Evolutionary conservation across 2,329 filamentous ascomycete species (phyloP), one percentile per base, ranked within the genome.

Genomic region (Pseudogymnoascus sp.): DNA sequence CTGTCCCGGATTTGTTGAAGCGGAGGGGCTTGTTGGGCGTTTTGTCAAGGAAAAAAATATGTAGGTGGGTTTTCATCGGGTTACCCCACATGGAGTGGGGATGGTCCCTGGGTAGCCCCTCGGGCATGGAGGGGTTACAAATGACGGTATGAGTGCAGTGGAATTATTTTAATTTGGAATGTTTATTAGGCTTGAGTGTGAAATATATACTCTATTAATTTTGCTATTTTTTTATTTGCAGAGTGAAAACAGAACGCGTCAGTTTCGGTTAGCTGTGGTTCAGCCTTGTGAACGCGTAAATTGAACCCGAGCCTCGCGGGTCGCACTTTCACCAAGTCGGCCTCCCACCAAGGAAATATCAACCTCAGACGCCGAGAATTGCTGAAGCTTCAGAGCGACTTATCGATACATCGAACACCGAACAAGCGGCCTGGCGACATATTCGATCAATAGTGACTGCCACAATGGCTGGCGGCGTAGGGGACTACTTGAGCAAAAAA

Each of bases 1-100:
- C 57, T 59, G 57, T 59, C 57, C 57, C 26, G 26, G n/a, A 54
- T 54, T 54, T 54, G 44, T 54, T 54, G 44, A 54, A 54, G 44
- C 44, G 26, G 44, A 33, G 44, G 9, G 7, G 44, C 44, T 54
- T 54, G 44, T 54, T 54, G n/a, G n/a, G n/a, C 26, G 26, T 33
- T 54, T 54, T 33, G 44, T 54, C 3, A 54, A 54, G 9, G 41
- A 31, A 54, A 54, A 47, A 47, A 17, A 17, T 17, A 11, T 11
- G 44, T 31, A 15, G 3, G 44, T 54, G 44, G 44, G 44, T 54
- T 54, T 33, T 54, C n/a, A 33, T 17, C 13, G n/a, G 13, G 8
- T n/a, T 3, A 54, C 44, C 44, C 44, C 44, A 50, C 44, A 17
- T 17, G n/a, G 11, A 31, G 44, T 33, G 44, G 44, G 44, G 44